phyloP scores from a whole-genome alignment of 805 yeast genomes.

The Komagataella mondaviorum region DNA sequence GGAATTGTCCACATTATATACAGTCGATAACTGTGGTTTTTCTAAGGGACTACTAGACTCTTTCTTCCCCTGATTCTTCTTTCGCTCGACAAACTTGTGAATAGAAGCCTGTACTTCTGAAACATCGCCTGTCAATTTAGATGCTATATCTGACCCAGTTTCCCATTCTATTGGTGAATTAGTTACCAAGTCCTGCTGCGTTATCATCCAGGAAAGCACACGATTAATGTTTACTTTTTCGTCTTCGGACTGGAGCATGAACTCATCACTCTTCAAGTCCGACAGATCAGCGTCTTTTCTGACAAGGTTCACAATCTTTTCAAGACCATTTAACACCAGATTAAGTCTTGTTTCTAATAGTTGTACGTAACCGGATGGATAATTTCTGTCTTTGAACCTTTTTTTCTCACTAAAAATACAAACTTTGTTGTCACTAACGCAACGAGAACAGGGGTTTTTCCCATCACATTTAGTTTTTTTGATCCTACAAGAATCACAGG shows the following conservation, averaged over 20 bases:
- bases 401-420: slow-evolving; percentile 47
- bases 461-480: slow-evolving; percentile 58
- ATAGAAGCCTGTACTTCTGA: slow-evolving; percentile 15
- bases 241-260: slow-evolving; percentile 5
- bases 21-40: not conserved
- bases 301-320: slow-evolving; percentile 22
- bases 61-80: slow-evolving; percentile 1
- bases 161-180: slow-evolving; percentile 31
- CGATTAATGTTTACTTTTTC: slow-evolving; percentile 27
- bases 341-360: slow-evolving; percentile 44
- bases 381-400: slow-evolving; percentile 37
- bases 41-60: not conserved
- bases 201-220: slow-evolving; percentile 28
- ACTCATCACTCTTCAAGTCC: slow-evolving; percentile 1
- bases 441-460: slow-evolving; percentile 43
- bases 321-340: slow-evolving; percentile 34
- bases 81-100: slow-evolving; percentile 21
- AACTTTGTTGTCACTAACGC: slow-evolving; percentile 40
- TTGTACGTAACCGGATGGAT: slow-evolving; percentile 51
- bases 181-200: slow-evolving; percentile 23
- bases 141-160: slow-evolving; percentile 26
- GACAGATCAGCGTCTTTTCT: slow-evolving; percentile 4
- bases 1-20: not conserved
- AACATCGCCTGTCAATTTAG: slow-evolving; percentile 15
- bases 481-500: slow-evolving; percentile 49